phyloP scores from a whole-genome alignment of 768 basidiomycete genomes.

The Royoungia palumana region DNA sequence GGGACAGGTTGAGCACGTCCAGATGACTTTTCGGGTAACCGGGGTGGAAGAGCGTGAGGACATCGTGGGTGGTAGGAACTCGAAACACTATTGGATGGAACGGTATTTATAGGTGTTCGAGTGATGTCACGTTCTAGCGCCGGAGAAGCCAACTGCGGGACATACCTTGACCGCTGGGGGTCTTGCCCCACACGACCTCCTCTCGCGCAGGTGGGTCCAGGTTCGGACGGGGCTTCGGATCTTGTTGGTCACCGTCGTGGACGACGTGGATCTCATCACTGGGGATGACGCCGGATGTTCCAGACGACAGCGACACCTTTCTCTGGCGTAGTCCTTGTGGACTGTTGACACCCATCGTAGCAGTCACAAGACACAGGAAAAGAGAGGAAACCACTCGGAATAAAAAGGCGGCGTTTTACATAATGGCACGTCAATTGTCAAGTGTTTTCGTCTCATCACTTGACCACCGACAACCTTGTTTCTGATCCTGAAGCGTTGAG shows the following conservation, averaged over 20 bases:
- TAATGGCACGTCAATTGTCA: background rate
- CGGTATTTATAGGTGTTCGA: background rate
- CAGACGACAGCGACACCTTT: conserved; percentile 1
- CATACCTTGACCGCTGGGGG: conserved; percentile 73
- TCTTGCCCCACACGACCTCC: conserved; percentile 87
- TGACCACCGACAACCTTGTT: too few species aligned
- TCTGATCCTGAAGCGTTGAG: too few species aligned
- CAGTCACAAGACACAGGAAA: background rate
- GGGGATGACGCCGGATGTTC: background rate
- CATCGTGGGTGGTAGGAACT: conserved; percentile 90
- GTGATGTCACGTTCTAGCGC: background rate
- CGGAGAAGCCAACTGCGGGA: background rate
- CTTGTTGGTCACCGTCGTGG: conserved; percentile 2
- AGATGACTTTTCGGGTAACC: conserved; percentile 83
- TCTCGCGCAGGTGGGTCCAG: conserved; percentile 18
- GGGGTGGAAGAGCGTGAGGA: conserved; percentile 83
- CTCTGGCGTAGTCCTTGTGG: conserved; percentile 25
- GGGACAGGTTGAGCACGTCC: conserved; percentile 78
- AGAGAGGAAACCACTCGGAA: background rate
- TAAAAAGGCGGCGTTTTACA: conserved; percentile 9
- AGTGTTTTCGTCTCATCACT: too few species aligned
- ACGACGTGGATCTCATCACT: conserved; percentile 1
- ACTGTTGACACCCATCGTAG: conserved; percentile 19
- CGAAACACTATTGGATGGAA: conserved; percentile 65
- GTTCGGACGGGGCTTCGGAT: conserved; percentile 9